Evolutionary conservation across 2,329 filamentous ascomycete genomes (phyloP).

Genomic region (Fusarium burgessii): DNA sequence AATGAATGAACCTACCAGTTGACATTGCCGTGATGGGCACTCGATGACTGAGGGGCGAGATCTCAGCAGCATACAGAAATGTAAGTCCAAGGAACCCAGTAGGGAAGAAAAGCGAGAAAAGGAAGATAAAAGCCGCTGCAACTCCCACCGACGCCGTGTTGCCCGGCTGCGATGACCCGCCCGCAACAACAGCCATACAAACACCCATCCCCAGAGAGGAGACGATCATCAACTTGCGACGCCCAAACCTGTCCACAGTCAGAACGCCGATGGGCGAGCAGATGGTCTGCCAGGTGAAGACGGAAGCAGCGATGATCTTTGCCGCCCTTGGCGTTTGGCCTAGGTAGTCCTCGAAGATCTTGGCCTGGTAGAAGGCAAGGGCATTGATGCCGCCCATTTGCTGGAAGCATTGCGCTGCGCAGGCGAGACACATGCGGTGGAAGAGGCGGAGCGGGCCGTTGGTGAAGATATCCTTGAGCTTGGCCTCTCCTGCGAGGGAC

Average conservation of each 20-base stretch:
- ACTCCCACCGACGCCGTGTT: neutral
- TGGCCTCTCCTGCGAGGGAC: slow-evolving; percentile 2
- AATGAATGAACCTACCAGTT: neutral
- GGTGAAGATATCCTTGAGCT: neutral
- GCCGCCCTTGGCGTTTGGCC: neutral
- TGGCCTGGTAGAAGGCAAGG: slow-evolving; percentile 6
- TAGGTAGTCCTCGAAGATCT: slow-evolving; percentile 9
- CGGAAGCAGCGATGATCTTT: slow-evolving; percentile 10
- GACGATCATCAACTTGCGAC: slow-evolving; percentile 8
- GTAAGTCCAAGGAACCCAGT: slow-evolving; percentile 11
- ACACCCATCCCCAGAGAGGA: neutral
- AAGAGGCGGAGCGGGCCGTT: slow-evolving; percentile 3
- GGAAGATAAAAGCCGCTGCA: neutral
- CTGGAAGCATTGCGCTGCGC: slow-evolving; percentile 5
- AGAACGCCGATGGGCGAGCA: neutral
- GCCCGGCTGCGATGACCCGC: neutral
- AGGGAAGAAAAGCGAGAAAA: slow-evolving; percentile 10
- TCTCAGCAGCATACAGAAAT: slow-evolving; percentile 9
- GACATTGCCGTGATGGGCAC: slow-evolving; percentile 15
- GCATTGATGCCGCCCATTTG: slow-evolving; percentile 13
- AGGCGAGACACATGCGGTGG: slow-evolving; percentile 2
- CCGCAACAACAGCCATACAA: slow-evolving; percentile 11
- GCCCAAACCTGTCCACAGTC: slow-evolving; percentile 1
- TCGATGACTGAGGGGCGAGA: slow-evolving; percentile 1
- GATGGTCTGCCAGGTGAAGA: slow-evolving; percentile 3